Base-by-base conservation (phyloP, 1,284 basidiomycete genomes). In the Irpex sp. region DNA sequence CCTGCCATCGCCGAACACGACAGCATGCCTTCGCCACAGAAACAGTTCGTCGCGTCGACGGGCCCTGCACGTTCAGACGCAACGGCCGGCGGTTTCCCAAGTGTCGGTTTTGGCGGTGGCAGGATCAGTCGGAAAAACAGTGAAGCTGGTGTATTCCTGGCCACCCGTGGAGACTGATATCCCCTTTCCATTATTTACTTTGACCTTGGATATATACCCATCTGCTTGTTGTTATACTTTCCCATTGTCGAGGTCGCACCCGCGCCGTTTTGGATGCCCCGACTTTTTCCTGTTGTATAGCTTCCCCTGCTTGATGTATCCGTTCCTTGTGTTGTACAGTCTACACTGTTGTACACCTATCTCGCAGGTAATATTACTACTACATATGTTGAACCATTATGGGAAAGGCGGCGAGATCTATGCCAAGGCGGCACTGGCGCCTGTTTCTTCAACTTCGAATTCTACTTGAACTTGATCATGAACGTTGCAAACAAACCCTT, bases 131-230 rank as follows among this genome's bases (percentile, higher is more conserved):
- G 73, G 47, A 71, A 71, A 58, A 74, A 72, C 61, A 73, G 74
- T 65, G 73, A 74, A 61, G 71, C 70, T 67, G 74, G 74, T 38
- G 74, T 74, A 40, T 74, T 74, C 68, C 68, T 75, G 6, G 74
- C 74, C 11, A 66, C 68, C 5, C 62, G 74, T 17, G 74, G 73
- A 3, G 72, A 74, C 34, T 59, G 17, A 51, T 44, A 44, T 44
- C 40, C 40, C 2, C 40, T 44, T 15, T 44, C 2, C 5, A 44
- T 15, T 11, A 15, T 44, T 44, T 4, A 44, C 40, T 11, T 11
- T 44, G 4, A 11, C 40, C 8, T 15, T 44, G 11, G 5, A 40
- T 40, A 26, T 44, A 44, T 44, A 44, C 40, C 40, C 40, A 26
- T 44, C 15, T 44, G 40, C 40, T 44, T 44, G 4, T 44, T 44